Conservation (phyloP, 2,329 filamentous ascomycete genomes). For the Neonectria magnoliae region DNA sequence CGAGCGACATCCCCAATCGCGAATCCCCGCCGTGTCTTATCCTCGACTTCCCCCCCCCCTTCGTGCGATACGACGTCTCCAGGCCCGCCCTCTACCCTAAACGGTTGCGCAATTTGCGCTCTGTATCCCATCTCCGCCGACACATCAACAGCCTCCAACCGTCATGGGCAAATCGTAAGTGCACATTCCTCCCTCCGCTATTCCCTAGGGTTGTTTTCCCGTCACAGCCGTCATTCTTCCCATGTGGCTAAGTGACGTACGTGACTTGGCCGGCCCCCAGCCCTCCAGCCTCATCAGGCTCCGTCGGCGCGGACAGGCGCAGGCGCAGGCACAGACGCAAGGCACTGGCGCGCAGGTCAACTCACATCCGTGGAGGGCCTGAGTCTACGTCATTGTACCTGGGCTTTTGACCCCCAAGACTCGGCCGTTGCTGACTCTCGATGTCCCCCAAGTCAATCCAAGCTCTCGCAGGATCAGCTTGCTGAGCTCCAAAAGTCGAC, state of each 20-base stretch:
- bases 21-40: not conserved
- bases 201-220: not conserved
- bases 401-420: slow-evolving; percentile 15
- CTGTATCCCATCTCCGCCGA: slow-evolving; percentile 25
- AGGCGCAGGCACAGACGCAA: slow-evolving; percentile 24
- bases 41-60: slow-evolving; percentile 12
- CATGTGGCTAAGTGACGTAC: slow-evolving; percentile 13
- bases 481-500: slow-evolving; percentile 95
- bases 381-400: slow-evolving; percentile 41
- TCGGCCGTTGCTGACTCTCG: slow-evolving; percentile 35
- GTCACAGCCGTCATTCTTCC: not conserved
- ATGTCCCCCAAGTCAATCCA: slow-evolving; percentile 83
- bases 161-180: slow-evolving; percentile 67
- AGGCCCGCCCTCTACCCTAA: slow-evolving; percentile 21
- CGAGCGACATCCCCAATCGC: slow-evolving; percentile 18
- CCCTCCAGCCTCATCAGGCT: slow-evolving; percentile 27
- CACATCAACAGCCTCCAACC: slow-evolving; percentile 21
- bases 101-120: slow-evolving; percentile 43
- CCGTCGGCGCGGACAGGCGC: not conserved
- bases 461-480: slow-evolving; percentile 96
- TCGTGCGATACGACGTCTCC: slow-evolving; percentile 20
- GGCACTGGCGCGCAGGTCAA: slow-evolving; percentile 24
- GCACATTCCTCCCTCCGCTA: not conserved
- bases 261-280: slow-evolving; percentile 17
- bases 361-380: slow-evolving; percentile 32